Evolutionary conservation across 495 filamentous ascomycete genomes (phyloP).

Genomic region (Choiromyces venosus): DNA sequence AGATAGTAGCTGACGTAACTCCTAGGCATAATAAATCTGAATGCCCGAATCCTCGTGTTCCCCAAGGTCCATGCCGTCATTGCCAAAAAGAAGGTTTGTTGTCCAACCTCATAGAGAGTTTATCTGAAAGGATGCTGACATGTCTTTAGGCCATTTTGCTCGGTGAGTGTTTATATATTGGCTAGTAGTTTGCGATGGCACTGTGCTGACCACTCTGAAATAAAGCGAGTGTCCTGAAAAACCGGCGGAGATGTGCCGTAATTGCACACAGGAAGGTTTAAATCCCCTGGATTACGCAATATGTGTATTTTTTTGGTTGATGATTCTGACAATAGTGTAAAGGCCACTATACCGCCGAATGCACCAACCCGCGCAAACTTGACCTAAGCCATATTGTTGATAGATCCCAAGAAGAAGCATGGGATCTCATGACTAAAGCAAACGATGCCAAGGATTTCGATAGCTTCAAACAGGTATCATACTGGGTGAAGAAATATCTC

Average conservation of each 20-base stretch:
- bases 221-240: conserved; percentile 31
- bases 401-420: conserved; percentile 60
- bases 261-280: conserved; percentile 68
- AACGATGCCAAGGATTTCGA: conserved; percentile 62
- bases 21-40: conserved; percentile 52
- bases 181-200: neutral
- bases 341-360: conserved; percentile 65
- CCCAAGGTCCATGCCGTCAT: conserved; percentile 63
- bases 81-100: conserved; percentile 55
- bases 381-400: conserved; percentile 58
- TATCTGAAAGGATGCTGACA: neutral
- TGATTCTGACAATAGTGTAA: neutral
- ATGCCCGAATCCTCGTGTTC: conserved; percentile 59
- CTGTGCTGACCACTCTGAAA: neutral
- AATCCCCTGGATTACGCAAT: neutral
- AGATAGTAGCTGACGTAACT: conserved; percentile 21
- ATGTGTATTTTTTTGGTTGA: conserved; percentile 7
- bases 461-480: conserved; percentile 61
- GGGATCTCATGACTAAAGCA: conserved; percentile 60
- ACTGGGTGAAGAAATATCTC: neutral
- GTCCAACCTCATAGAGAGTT: neutral
- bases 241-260: conserved; percentile 61
- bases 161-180: conserved; percentile 21
- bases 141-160: conserved; percentile 44
- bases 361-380: conserved; percentile 64